Evolutionary conservation across 2,329 filamentous ascomycete genomes (phyloP).

Genomic region (Penicillium carneum): DNA sequence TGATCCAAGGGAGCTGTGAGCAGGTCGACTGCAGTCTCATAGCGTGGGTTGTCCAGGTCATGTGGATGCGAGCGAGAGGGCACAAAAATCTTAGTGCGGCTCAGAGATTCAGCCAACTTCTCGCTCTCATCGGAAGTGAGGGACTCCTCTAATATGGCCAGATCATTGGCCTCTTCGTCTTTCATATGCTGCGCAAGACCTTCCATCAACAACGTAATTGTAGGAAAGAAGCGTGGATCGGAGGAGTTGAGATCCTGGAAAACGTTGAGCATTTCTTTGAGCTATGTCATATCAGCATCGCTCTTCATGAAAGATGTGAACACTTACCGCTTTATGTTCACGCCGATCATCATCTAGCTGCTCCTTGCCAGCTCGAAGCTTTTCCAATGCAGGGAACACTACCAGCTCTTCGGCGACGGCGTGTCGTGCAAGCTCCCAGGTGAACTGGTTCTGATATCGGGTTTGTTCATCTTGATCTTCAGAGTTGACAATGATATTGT

Average conservation of each 20-base stretch:
- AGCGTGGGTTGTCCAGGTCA: conserved; percentile 61
- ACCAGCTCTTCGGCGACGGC: conserved; percentile 61
- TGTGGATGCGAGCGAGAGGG: conserved; percentile 61
- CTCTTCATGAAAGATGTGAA: not conserved
- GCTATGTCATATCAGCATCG: conserved; percentile 43
- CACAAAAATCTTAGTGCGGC: conserved; percentile 62
- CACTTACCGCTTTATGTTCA: conserved; percentile 56
- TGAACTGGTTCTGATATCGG: conserved; percentile 60
- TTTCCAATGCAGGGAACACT: conserved; percentile 63
- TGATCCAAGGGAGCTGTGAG: conserved; percentile 65
- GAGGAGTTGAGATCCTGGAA: conserved; percentile 58
- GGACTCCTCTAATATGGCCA: conserved; percentile 58
- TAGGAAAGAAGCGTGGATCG: conserved; percentile 54
- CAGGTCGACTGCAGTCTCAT: conserved; percentile 63
- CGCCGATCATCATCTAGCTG: conserved; percentile 59
- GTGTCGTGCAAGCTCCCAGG: conserved; percentile 62
- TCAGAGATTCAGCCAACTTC: conserved; percentile 55
- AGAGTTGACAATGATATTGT: conserved; percentile 54
- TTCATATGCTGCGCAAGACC: conserved; percentile 58
- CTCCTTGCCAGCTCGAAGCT: conserved; percentile 58
- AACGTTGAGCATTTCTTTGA: conserved; percentile 60
- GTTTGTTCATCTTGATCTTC: conserved; percentile 53
- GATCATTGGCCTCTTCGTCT: conserved; percentile 60
- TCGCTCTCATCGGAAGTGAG: conserved; percentile 49
- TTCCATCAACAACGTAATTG: conserved; percentile 55